phyloP scores from a whole-genome alignment of 352 stramenopile genomes.

The Globisporangium paroecandrum region DNA sequence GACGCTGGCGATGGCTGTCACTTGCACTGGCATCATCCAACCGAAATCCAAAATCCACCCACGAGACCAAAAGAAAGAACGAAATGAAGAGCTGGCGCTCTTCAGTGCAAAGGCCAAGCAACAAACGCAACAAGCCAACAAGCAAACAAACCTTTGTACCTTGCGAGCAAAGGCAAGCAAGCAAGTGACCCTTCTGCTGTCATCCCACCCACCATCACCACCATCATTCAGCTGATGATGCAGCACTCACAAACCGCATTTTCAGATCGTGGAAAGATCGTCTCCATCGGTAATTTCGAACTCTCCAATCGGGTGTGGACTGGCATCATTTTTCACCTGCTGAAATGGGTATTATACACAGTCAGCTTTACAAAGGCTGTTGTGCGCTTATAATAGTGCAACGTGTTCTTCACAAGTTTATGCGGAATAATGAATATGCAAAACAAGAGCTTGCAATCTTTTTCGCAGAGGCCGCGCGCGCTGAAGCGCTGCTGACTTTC shows the following conservation, averaged over 20 bases:
- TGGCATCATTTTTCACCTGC: background rate
- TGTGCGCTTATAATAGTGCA: no score
- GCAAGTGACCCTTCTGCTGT: background rate
- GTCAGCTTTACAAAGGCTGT: no score
- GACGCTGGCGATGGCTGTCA: background rate
- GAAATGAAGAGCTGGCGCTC: background rate
- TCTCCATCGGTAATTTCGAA: background rate
- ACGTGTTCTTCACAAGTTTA: background rate
- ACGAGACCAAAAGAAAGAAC: background rate
- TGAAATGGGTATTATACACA: background rate
- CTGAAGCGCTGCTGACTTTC: conserved; percentile 8
- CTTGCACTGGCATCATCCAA: background rate
- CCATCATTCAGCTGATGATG: background rate
- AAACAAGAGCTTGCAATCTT: background rate
- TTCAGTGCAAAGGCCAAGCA: background rate
- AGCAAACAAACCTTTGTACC: background rate
- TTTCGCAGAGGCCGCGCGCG: background rate
- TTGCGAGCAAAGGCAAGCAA: background rate
- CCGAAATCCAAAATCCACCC: background rate
- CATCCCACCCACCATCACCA: background rate
- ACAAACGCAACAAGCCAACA: background rate
- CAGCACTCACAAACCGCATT: background rate
- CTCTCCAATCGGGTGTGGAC: background rate
- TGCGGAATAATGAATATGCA: background rate
- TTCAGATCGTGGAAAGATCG: conserved; percentile 1